Conservation (phyloP, 441 rosid species). For the Eugenia klotzschiana region DNA sequence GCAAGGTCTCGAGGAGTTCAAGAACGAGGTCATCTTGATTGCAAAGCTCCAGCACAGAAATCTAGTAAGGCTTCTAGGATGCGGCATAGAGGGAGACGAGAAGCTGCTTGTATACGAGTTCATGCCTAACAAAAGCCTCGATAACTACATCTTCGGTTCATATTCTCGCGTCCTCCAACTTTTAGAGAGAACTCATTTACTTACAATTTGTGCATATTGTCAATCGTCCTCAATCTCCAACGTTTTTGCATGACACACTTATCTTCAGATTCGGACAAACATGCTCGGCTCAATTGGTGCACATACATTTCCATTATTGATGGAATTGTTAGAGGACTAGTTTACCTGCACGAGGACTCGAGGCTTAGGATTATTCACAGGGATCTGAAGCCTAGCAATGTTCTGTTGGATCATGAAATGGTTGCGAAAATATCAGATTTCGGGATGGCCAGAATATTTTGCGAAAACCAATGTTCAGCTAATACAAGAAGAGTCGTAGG, state of each 20-base stretch:
- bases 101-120: conserved; percentile 19
- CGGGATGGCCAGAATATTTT: conserved; percentile 24
- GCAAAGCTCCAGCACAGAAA: conserved; percentile 19
- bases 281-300: conserved; percentile 13
- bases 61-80: conserved; percentile 18
- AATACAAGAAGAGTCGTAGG: conserved; percentile 18
- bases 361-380: conserved; percentile 21
- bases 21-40: conserved; percentile 10
- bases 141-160: conserved; percentile 11
- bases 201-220: neutral
- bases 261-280: conserved; percentile 10
- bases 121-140: conserved; percentile 24
- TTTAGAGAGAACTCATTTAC: neutral
- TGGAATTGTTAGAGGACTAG: conserved; percentile 27
- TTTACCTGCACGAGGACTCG: conserved; percentile 25
- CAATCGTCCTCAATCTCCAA: neutral
- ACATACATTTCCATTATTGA: conserved; percentile 1
- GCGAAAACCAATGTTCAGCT: conserved; percentile 7
- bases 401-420: conserved; percentile 18
- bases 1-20: conserved; percentile 21
- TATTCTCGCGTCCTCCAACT: neutral
- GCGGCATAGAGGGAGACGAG: conserved; percentile 15
- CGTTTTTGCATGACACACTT: neutral
- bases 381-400: conserved; percentile 22
- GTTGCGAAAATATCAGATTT: conserved; percentile 28